phyloP scores from a whole-genome alignment of 129 eudicot species.

The Rutidosis leptorrhynchoides region DNA sequence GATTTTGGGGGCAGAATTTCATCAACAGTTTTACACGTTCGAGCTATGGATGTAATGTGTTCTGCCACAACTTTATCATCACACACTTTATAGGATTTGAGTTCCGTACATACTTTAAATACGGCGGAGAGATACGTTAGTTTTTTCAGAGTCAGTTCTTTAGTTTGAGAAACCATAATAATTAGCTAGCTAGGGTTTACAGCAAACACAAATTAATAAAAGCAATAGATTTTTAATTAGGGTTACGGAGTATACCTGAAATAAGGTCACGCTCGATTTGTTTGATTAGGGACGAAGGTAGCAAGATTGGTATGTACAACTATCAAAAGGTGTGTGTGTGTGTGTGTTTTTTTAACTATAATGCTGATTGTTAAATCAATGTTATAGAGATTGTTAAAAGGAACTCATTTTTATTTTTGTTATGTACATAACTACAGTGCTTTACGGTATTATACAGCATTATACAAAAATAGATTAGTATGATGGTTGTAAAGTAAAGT shows the following conservation, averaged over 20 bases:
- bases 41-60: constrained; percentile 63
- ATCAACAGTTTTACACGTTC: constrained; percentile 48
- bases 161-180: constrained; percentile 40
- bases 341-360: too few species aligned
- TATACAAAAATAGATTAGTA: too few species aligned
- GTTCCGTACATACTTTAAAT: constrained; percentile 80
- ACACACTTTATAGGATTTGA: constrained; percentile 71
- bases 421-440: too few species aligned
- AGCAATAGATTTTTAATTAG: too few species aligned
- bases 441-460: too few species aligned
- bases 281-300: background rate
- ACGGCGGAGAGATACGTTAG: constrained; percentile 67
- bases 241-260: constrained; percentile 13
- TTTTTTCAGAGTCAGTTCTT: constrained; percentile 56
- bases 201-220: background rate
- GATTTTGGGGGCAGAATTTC: constrained; percentile 69
- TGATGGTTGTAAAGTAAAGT: too few species aligned
- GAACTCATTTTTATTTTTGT: too few species aligned
- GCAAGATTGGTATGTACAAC: too few species aligned
- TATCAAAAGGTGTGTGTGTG: too few species aligned
- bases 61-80: constrained; percentile 78
- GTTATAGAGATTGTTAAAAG: too few species aligned
- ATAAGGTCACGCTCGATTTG: too few species aligned
- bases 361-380: too few species aligned
- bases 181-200: background rate